Conservation (phyloP, 2,329 filamentous ascomycete species). For the Blastomyces percursus region DNA sequence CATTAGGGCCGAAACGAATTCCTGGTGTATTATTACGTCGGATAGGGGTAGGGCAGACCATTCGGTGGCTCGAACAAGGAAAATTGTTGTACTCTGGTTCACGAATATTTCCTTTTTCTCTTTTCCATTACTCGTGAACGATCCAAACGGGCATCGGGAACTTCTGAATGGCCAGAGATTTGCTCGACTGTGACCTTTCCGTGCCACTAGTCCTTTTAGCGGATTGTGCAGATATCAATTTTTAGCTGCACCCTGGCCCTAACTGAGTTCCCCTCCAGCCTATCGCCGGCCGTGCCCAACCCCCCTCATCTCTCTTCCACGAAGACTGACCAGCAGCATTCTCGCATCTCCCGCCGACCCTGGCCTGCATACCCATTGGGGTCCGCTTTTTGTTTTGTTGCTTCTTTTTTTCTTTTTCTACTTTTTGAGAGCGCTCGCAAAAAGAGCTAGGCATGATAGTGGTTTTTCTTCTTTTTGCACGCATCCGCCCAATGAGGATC, state of each 20-base stretch:
- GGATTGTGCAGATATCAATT: neutral
- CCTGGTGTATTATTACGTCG: neutral
- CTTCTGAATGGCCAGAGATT: neutral
- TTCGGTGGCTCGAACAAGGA: neutral
- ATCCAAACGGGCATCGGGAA: neutral
- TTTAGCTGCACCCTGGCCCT: conserved; percentile 9
- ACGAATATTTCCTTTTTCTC: neutral
- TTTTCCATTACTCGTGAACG: neutral
- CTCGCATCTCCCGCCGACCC: conserved; percentile 8
- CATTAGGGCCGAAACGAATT: neutral
- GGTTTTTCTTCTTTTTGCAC: neutral
- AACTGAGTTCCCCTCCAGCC: conserved; percentile 1
- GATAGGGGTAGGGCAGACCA: no score
- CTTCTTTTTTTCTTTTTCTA: neutral
- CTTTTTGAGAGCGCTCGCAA: conserved; percentile 9
- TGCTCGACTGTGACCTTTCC: neutral
- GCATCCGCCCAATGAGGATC: conserved; percentile 7
- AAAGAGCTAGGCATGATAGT: conserved; percentile 10
- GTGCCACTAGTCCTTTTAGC: neutral
- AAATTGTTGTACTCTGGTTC: neutral
- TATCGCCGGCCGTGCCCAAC: conserved; percentile 7
- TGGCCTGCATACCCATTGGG: conserved; percentile 7
- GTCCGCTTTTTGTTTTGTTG: neutral
- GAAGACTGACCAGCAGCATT: conserved; percentile 4
- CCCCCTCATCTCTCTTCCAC: conserved; percentile 1